Base-by-base conservation (phyloP, 768 basidiomycete genomes). In the Trametes villosa region DNA sequence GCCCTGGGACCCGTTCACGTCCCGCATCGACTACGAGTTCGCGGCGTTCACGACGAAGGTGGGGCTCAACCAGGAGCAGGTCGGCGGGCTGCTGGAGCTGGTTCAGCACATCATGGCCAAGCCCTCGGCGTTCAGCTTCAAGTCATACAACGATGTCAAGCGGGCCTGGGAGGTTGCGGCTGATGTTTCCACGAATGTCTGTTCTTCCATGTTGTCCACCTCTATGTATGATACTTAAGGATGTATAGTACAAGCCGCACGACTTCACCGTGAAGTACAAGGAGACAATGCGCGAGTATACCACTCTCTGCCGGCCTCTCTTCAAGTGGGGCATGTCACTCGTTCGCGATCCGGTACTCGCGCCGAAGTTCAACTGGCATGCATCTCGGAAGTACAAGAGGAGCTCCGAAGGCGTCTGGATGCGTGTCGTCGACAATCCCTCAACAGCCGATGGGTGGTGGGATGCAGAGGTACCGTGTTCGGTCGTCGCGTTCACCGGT, bases 401-500 rank as follows among this genome's bases (percentile, higher is more conserved):
- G 51, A 65, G 75, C 62, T 71, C 68, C 0, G 9, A 36, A 15
- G 40, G 51, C 11, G 7, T 33, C 2, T 78, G 71, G 51, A 63
- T 71, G 9, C 61, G 69, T 0, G 72, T 77, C 50, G 52, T 71
- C 27, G 60, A 75, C 50, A 75, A 80, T 45, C 77, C 78, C 4
- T 77, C 76, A 72, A 77, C 75, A 11, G 78, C 71, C 1, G 48
- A 77, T 31, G 18, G 41, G 3, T 77, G 69, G 26, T 79, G 77
- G 77, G 63, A 76, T 5, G 64, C 73, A 5, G 76, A 79, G 68
- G 78, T 77, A 63, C n/a, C 30, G 65, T 60, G 13, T 18, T 12
- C 3, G 7, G n/a, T 42, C n/a, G n/a, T 20, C n/a, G n/a, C n/a
- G n/a, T 12, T 42, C 7, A 20, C n/a, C 8, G 7, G n/a, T 42